These are phyloP conservation scores for Pythium dissotocum DNA, from an alignment of 352 stramenopile genomes.

Conservation along the genomic window DNA sequence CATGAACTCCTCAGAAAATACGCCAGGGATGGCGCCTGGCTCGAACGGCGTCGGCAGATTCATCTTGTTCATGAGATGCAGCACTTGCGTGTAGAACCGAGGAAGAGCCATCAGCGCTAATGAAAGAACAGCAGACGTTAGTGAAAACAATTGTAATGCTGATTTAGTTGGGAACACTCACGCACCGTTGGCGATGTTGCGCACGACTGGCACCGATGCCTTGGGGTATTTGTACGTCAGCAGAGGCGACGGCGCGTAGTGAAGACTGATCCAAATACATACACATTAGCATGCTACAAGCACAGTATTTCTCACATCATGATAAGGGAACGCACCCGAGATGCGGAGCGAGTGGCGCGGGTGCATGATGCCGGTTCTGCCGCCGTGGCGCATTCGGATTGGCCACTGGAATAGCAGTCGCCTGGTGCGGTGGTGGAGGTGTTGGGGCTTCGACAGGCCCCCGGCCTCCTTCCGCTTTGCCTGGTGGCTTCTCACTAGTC, in stretches of 20 bases:
- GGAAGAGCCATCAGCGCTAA: slow-evolving; percentile 77
- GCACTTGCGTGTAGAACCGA: slow-evolving; percentile 89
- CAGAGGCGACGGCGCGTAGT: slow-evolving; percentile 81
- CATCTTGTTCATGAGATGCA: slow-evolving; percentile 94
- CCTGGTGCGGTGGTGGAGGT: not conserved
- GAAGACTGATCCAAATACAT: slow-evolving; percentile 45
- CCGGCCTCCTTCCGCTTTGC: not conserved
- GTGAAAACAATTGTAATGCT: not conserved
- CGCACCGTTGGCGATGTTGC: slow-evolving; percentile 88
- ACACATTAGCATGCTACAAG: not conserved
- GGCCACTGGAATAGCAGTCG: too few species aligned
- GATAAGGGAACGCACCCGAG: slow-evolving; percentile 46
- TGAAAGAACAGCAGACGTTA: slow-evolving; percentile 23
- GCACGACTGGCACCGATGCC: slow-evolving; percentile 69
- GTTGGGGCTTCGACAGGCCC: not conserved
- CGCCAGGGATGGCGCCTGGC: slow-evolving; percentile 58
- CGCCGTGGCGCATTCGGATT: not conserved
- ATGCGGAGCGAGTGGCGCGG: slow-evolving; percentile 65
- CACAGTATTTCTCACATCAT: not conserved
- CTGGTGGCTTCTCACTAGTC: not conserved
- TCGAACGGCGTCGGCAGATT: slow-evolving; percentile 85
- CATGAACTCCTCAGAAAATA: slow-evolving; percentile 42
- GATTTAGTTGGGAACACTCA: not conserved
- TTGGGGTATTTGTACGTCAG: slow-evolving; percentile 89
- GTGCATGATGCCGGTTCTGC: slow-evolving; percentile 6